Conservation (phyloP, 2,329 filamentous ascomycete genomes). For the Aspergillus sp. region DNA sequence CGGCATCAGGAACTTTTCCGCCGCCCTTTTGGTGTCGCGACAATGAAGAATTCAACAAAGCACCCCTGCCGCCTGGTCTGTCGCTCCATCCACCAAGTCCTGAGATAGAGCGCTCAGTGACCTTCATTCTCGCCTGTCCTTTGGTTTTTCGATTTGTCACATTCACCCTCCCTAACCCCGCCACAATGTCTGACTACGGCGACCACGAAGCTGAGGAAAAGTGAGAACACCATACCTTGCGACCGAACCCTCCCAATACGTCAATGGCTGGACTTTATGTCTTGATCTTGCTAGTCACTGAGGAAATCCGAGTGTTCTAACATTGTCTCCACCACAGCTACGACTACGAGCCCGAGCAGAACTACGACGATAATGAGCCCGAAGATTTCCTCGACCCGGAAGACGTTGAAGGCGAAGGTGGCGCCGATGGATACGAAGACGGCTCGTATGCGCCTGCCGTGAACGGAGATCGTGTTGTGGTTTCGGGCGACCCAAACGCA, state of each 20-base stretch:
- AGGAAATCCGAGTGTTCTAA: constrained; percentile 32
- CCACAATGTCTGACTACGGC: constrained; percentile 73
- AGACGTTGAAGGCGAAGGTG: constrained; percentile 57
- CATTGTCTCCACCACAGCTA: constrained; percentile 37
- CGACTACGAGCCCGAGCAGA: constrained; percentile 61
- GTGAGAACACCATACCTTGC: constrained; percentile 46
- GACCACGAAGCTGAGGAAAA: constrained; percentile 66
- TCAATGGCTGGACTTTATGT: background rate
- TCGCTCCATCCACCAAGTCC: constrained; percentile 19
- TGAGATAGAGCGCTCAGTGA: constrained; percentile 18
- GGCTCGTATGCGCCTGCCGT: constrained; percentile 40
- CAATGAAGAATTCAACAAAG: constrained; percentile 25
- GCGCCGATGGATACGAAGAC: constrained; percentile 60
- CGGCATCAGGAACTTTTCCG: constrained; percentile 41
- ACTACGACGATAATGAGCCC: constrained; percentile 70
- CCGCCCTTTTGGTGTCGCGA: constrained; percentile 33
- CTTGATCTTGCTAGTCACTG: constrained; percentile 12
- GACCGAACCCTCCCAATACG: background rate
- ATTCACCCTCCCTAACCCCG: constrained; percentile 20
- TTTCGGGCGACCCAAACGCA: constrained; percentile 58
- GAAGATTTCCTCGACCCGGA: constrained; percentile 63
- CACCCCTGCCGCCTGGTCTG: constrained; percentile 22
- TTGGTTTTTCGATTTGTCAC: constrained; percentile 19
- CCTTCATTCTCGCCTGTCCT: constrained; percentile 17
- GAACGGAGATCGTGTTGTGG: constrained; percentile 47